Base-by-base conservation (phyloP, 371 early-diverging fungal species). In the Cokeromyces recurvatus region DNA sequence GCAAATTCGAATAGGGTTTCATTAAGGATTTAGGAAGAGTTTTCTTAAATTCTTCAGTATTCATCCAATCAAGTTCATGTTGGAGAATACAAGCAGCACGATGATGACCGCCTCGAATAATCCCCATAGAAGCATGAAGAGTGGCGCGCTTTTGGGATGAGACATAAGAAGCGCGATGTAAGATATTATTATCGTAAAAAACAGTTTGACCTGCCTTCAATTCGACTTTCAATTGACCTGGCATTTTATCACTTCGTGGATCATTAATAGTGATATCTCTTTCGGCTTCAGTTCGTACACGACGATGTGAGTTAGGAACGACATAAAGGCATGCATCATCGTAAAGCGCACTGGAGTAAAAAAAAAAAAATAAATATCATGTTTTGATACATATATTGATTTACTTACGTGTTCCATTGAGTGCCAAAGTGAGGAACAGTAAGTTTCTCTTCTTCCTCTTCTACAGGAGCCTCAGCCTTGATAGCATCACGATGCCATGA, bases 131-230 rank as follows among this genome's bases (percentile, higher is more conserved):
- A 23, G 68, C 79, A 51, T 78, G 79, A n/a, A 78, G 54, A 8
- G 79, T 78, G 17, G 66, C 70, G 23, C 79, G 68, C 55, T 78
- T 74, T 29, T 52, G 52, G 16, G 63, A 44, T 10, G 50, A 57
- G 31, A 56, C 49, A 38, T 78, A 78, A n/a, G 67, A 59, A 42
- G 77, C 79, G 21, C 79, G 76, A 48, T 79, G 79, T 32, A 79
- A 42, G 37, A 79, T 75, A 47, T 79, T 79, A 43, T 72, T 79
- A 51, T 79, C 74, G 37, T 79, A 79, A 46, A 79, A 79, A n/a
- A 79, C 77, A 3, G 79, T 74, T 50, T 79, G 77, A n/a, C 79
- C 79, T 11, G 79, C 66, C 45, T 71, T 70, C 16, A 79, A 27
- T 5, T 42, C 49, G 2, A 79, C 74, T 21, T 56, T 64, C 2